Evolutionary conservation across 2,329 filamentous ascomycete genomes (phyloP).

Genomic region (Colletotrichum nymphaeae): DNA sequence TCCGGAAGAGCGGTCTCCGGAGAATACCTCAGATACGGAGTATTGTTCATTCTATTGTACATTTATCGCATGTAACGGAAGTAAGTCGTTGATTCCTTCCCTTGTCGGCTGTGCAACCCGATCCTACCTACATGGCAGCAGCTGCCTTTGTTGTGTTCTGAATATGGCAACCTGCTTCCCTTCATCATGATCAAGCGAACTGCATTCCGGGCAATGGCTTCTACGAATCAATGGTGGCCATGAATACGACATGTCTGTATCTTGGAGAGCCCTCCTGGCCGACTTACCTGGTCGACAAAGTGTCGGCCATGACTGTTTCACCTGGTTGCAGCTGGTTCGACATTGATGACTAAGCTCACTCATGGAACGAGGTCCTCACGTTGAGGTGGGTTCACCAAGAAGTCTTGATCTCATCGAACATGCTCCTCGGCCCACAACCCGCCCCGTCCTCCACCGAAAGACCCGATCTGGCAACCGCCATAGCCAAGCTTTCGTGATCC

Average conservation of each 20-base stretch:
- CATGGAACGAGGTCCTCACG: not conserved
- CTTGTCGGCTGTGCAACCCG: too few species aligned
- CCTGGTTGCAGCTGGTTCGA: not conserved
- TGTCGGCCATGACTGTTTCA: too few species aligned
- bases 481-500: conserved; percentile 13
- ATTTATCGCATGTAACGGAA: not conserved
- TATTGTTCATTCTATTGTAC: not conserved
- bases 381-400: not conserved
- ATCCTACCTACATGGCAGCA: not conserved
- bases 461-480: conserved; percentile 7
- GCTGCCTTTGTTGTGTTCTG: not conserved
- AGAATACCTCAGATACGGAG: too few species aligned
- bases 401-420: conserved; percentile 33
- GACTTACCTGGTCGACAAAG: too few species aligned
- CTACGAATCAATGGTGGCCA: too few species aligned
- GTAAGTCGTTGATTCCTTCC: not conserved
- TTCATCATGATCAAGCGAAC: too few species aligned
- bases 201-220: too few species aligned
- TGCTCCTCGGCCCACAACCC: conserved; percentile 27
- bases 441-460: conserved; percentile 15
- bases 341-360: not conserved
- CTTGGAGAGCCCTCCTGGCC: not conserved
- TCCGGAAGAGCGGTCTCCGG: conserved; percentile 31
- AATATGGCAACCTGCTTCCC: not conserved
- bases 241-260: too few species aligned